Evolutionary conservation across 202 grass and related monocot species (phyloP), one percentile per base, ranked within the genome.

Genomic region (Carex arenaria): DNA sequence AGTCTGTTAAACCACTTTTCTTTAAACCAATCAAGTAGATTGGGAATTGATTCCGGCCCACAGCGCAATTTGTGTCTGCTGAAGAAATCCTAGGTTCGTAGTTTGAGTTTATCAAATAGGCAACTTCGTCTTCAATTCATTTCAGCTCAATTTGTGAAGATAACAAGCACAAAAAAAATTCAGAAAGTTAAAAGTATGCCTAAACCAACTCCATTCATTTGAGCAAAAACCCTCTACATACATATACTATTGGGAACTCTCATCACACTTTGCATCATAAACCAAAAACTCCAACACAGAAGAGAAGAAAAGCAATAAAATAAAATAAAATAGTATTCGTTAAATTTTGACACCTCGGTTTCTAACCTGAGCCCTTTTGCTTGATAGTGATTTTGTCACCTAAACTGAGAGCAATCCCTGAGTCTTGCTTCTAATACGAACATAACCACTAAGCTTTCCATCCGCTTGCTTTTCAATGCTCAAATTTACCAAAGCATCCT

Each of bases 311-410:
- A 49, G 30, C 20, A 80, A 79, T 47, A 47, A 74, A 36, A 49
- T 4, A 19, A 19, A 8, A 26, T 26, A 26, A 26, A 38, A 23
- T 73, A 43, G 9, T 3, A 51, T 74, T 72, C 14, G 42, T 75
- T 59, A 14, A 14, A 11, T 12, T 6, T 34, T 20, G 32, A 72
- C 11, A 1, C 45, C 36, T 55, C 22, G 3, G 28, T 15, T 57
- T 74, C 65, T 45, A 88, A 74, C 82, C 81, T 20, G 72, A 64
- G 40, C 82, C 82, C 54, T 88, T 88, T 52, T 88, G 86, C 74
- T 84, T 88, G 76, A 88, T 72, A 43, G 86, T 88, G 38, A 88
- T 88, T 79, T 88, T 88, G 82, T 88, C 86, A 8, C 86, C 86
- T 80, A 88, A 88, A 67, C 86, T 88, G 65, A 88, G 86, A 1